Evolutionary conservation across 192 early-diverging fungal genomes (phyloP).

Genomic region (Coemansia sp.): DNA sequence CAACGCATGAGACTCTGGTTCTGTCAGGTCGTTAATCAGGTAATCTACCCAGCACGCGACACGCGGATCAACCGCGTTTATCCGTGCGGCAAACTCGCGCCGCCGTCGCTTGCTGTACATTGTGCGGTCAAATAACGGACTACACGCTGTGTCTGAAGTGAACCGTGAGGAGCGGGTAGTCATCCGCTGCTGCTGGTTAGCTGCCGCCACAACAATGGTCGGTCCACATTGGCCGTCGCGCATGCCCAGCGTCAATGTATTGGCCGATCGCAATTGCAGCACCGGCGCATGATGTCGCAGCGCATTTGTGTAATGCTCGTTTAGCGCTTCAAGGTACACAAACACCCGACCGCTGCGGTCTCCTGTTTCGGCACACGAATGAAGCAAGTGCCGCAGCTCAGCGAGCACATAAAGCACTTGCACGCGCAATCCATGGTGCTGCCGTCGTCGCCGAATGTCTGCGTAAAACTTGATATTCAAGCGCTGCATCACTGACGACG

Average conservation of each 20-base stretch:
- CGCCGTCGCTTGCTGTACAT: slow-evolving; percentile 9
- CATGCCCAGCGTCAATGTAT: slow-evolving; percentile 12
- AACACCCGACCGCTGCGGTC: slow-evolving; percentile 30
- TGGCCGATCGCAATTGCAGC: slow-evolving; percentile 22
- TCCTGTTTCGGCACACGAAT: background rate
- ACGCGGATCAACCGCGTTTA: slow-evolving; percentile 20
- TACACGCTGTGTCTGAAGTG: background rate
- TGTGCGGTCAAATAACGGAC: slow-evolving; percentile 15
- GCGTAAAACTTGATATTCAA: slow-evolving; percentile 20
- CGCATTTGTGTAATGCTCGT: slow-evolving; percentile 20
- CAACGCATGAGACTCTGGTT: slow-evolving; percentile 21
- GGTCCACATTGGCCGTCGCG: background rate
- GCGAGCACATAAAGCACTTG: slow-evolving; percentile 22
- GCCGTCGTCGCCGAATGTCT: slow-evolving; percentile 30
- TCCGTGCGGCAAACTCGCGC: background rate
- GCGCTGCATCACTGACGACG: slow-evolving; percentile 45
- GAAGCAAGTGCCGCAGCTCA: slow-evolving; percentile 24
- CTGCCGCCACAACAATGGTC: slow-evolving; percentile 8
- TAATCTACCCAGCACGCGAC: slow-evolving; percentile 42
- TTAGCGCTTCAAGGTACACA: slow-evolving; percentile 25
- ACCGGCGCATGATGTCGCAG: slow-evolving; percentile 2
- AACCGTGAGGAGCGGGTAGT: background rate
- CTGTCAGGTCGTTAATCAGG: slow-evolving; percentile 25
- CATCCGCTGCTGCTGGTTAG: slow-evolving; percentile 8
- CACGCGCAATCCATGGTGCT: slow-evolving; percentile 38